Evolutionary conservation across 1,284 basidiomycete species (phyloP), one percentile per base, ranked within the genome.

Genomic region (Fomitiporia mediterranea): DNA sequence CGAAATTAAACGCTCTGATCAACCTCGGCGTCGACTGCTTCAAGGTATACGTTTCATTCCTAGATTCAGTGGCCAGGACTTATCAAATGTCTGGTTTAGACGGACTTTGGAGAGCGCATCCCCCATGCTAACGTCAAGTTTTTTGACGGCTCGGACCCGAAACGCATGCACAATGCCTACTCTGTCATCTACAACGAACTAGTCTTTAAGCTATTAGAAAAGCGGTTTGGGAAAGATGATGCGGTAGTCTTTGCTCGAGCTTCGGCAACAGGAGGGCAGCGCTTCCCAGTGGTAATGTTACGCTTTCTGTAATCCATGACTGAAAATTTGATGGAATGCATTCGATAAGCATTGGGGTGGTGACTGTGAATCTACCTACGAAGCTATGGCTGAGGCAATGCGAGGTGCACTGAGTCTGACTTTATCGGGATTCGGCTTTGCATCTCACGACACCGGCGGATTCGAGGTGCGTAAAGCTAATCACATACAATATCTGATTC

Each of bases 281-380:
- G 84, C 37, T 75, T 75, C 66, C 74, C 75, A 13, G 73, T 76
- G 38, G 62, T 68, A 59, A 37, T 67, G n/a, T 63, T 9, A 19
- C 49, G 35, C 19, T 19, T 28, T 17, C 32, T 28, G 42, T 35
- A 32, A 28, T n/a, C n/a, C 39, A 37, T 32, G 23, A 39, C 23
- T 21, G 40, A 70, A 49, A 7, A 69, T 40, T 70, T 68, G 59
- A 68, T 67, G 25, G 21, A 21, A 21, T 17, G 30, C 11, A n/a
- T n/a, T n/a, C n/a, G n/a, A n/a, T 15, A 70, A 83, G 68, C 83
- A 86, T 64, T 89, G 86, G 86, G 85, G 86, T 30, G 86, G 86
- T 2, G 86, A 90, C 61, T 88, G 85, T 68, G 86, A 89, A 67
- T 85, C 83, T 11, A 86, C 84, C 0, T 89, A 81, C 69, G 84